Base-by-base conservation (phyloP, 768 basidiomycete species). In the Hygrophoropsis aurantiaca region DNA sequence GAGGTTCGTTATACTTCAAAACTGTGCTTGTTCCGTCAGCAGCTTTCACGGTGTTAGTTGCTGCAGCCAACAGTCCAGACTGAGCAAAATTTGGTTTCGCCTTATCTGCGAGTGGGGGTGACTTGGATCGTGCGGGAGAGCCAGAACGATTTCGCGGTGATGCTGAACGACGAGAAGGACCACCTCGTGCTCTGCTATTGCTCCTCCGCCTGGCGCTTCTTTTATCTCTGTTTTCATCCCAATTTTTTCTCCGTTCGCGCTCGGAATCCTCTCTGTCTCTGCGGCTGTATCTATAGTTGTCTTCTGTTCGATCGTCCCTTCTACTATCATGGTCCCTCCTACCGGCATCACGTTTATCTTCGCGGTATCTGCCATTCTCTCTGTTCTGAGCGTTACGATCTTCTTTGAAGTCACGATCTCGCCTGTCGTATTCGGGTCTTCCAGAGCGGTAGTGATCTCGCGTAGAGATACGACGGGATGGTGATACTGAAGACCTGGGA, bases 1-100 rank as follows among this genome's bases (percentile, higher is more conserved):
- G 94, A 13, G 97, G 97, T 66, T 99, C 97, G 52, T 98, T 94
- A 65, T 99, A 99, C 67, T 98, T 99, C 52, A 99, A 74, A 36
- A 97, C 81, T 5, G 87, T 85, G 56, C 74, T 84, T 42, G 80
- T 80, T n/a, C 89, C 91, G 60, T 90, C 84, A 6, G 73, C 70
- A 25, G 81, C 76, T 54, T 80, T 79, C 35, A 94, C 85, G 1
- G 90, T 93, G 61, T 99, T 98, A 2, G 97, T 98, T 60, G 90
- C 97, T 4, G 95, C 95, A 1, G 95, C 97, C 30, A 99, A 79
- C 6, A 95, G 74, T 11, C 97, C 97, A 16, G 93, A 97, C 4
- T 80, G 78, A 13, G 72, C 79, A 63, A 95, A 97, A 61, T 97
- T 94, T 9, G 97, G 94, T 69, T 95, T 93, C 5, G 80, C 71